Conservation (phyloP, 306 rosid genomes). For the Chamaecrista fasciculata region DNA sequence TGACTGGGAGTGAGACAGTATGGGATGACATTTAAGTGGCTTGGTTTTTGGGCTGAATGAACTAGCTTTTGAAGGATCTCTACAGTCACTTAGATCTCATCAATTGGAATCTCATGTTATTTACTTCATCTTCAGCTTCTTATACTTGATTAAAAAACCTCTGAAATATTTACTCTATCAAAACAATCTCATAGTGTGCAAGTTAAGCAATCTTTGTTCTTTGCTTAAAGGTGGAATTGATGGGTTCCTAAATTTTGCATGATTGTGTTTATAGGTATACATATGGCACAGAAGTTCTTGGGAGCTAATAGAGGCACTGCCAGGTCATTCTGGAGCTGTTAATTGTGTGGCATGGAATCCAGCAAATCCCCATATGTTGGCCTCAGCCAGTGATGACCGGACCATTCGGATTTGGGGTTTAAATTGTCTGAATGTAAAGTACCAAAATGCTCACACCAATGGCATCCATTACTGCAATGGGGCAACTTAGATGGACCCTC, state of each 20-base stretch:
- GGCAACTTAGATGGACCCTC: slow-evolving; percentile 47
- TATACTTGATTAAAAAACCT: background rate
- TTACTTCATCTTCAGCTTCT: background rate
- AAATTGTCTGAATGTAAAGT: slow-evolving; percentile 53
- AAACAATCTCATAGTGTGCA: background rate
- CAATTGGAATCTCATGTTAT: too few species aligned
- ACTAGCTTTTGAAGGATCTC: too few species aligned
- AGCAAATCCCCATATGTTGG: slow-evolving; percentile 88
- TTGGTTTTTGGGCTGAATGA: too few species aligned
- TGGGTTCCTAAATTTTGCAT: slow-evolving; percentile 16
- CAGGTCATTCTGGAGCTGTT: slow-evolving; percentile 96
- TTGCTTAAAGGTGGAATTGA: too few species aligned
- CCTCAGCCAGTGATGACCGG: slow-evolving; percentile 95
- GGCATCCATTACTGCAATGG: slow-evolving; percentile 90
- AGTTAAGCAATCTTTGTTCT: background rate
- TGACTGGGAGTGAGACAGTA: too few species aligned
- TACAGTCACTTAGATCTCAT: too few species aligned
- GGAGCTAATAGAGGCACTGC: slow-evolving; percentile 67
- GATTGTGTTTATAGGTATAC: slow-evolving; percentile 59
- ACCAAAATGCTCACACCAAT: slow-evolving; percentile 58
- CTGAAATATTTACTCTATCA: background rate
- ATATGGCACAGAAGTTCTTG: slow-evolving; percentile 83
- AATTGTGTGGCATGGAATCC: slow-evolving; percentile 99
- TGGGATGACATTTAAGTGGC: too few species aligned
- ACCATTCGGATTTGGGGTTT: slow-evolving; percentile 97